Percentiles rank a stretch among this genome's conserved stretches.
phyloP scores from a whole-genome alignment of 2,329 filamentous ascomycete genomes.

The Nothophaeocryptopus gaeumannii region DNA sequence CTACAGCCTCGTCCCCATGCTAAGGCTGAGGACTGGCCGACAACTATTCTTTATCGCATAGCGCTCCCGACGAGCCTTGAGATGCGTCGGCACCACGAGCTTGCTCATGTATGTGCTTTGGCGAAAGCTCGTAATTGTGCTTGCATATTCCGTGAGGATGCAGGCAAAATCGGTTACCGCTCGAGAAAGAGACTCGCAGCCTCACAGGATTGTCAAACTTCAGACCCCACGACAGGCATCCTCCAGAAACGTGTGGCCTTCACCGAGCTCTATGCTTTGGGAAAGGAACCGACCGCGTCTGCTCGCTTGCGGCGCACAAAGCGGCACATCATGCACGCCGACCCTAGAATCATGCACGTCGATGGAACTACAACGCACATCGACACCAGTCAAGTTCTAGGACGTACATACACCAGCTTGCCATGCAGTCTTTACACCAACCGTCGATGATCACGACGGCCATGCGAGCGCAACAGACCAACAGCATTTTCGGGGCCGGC shows the following conservation, averaged over 20 bases:
- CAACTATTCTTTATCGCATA: neutral
- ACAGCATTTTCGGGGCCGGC: neutral
- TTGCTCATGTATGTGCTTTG: neutral
- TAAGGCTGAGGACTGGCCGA: neutral
- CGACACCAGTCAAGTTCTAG: neutral
- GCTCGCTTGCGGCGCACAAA: neutral
- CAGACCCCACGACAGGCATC: neutral
- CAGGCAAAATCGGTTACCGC: neutral
- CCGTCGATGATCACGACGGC: neutral
- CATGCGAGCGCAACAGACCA: neutral
- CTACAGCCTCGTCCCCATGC: neutral
- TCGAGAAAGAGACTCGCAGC: neutral
- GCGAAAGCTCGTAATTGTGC: conserved; percentile 2
- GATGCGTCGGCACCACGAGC: neutral
- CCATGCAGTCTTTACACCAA: neutral
- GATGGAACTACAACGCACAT: neutral
- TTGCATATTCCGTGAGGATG: neutral
- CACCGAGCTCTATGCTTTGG: neutral
- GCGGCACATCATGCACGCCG: neutral
- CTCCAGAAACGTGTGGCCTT: neutral
- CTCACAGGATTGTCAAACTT: neutral
- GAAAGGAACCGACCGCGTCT: neutral
- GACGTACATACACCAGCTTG: neutral
- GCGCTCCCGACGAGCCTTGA: neutral
- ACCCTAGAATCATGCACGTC: neutral